A percentile compares a stretch with the other conserved stretches of the same genome.
Evolutionary conservation across 2,329 filamentous ascomycete species (phyloP).

Genomic region (Botryotinia convoluta): DNA sequence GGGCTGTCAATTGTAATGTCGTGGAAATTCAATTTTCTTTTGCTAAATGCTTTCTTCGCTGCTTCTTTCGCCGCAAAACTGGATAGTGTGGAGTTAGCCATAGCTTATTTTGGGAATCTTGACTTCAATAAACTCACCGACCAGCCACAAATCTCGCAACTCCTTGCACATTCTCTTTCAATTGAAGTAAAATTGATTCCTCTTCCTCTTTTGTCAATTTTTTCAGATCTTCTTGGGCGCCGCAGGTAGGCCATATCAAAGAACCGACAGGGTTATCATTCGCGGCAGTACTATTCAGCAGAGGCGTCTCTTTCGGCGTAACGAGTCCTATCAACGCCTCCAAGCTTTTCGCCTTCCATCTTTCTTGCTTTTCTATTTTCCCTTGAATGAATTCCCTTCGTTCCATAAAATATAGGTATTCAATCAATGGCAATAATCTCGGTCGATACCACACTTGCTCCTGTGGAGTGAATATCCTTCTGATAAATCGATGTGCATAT

Average conservation of each 20-base stretch:
- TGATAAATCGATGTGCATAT: slow-evolving; percentile 21
- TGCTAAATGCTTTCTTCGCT: slow-evolving; percentile 66
- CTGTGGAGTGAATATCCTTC: slow-evolving; percentile 22
- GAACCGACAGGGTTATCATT: not conserved
- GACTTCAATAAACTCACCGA: slow-evolving; percentile 23
- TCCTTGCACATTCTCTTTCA: slow-evolving; percentile 10
- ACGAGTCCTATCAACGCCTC: slow-evolving; percentile 9
- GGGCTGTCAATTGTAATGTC: slow-evolving; percentile 47
- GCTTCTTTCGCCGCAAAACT: slow-evolving; percentile 68
- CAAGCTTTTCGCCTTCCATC: not conserved
- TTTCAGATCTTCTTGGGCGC: not conserved
- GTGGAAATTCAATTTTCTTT: slow-evolving; percentile 58
- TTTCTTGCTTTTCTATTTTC: slow-evolving; percentile 5
- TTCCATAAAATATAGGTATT: slow-evolving; percentile 1
- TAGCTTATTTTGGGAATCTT: not conserved
- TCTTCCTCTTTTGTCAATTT: slow-evolving; percentile 9
- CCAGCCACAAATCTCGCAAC: slow-evolving; percentile 32
- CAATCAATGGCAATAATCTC: slow-evolving; percentile 6
- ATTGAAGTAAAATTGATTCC: not conserved
- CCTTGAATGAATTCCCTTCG: slow-evolving; percentile 1
- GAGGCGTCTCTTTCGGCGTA: not conserved
- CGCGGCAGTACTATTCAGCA: not conserved
- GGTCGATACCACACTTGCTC: slow-evolving; percentile 7
- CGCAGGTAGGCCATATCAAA: not conserved
- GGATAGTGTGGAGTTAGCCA: not conserved